Evolutionary conservation across 2,329 filamentous ascomycete genomes (phyloP), one percentile per base, ranked within the genome.

Genomic region (Canariomyces notabilis): DNA sequence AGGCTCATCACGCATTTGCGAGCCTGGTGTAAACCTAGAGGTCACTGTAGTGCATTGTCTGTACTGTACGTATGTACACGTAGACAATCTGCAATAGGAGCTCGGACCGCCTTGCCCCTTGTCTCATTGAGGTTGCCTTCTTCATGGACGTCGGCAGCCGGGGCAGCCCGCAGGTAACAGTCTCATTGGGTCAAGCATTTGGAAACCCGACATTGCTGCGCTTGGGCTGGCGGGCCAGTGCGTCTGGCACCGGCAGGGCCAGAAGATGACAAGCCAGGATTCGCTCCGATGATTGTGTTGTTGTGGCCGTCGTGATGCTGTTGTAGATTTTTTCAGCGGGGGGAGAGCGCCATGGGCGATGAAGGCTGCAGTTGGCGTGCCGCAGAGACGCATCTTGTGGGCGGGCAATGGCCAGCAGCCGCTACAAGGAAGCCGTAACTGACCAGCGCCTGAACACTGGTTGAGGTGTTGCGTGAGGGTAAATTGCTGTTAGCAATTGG

Each of bases 131-230:
- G 31, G 23, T 36, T 43, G 39, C 44, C 39, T 33, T 39, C 44
- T 46, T 51, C 49, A 46, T 48, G 47, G 45, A 53, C 55, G 52
- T 53, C 50, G 53, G 53, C 53, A 57, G 52, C 47, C 39, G 38
- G 37, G 46, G 42, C 16, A 37, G 33, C 37, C 44, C 51, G 43
- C 26, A 42, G 49, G 39, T 49, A n/a, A n/a, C n/a, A 44, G 33
- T 43, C 48, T 51, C 46, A 51, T 50, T 50, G 49, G 48, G 39
- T 46, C 45, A 35, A 48, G 21, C 46, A 41, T 46, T 50, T 41
- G 38, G 44, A 34, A 44, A 42, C 46, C 42, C 34, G 47, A 37
- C 38, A 37, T 37, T 42, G 38, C 31, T 55, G 49, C 41, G 45
- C 46, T 33, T 42, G 43, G 35, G 44, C 32, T 22, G 42, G 37